A percentile compares a stretch with the other conserved stretches of the same genome.
These are phyloP conservation scores for grape (Vitis vinifera) DNA, from an alignment of 164 flowering plant genomes.

Conservation along the genomic window DNA sequence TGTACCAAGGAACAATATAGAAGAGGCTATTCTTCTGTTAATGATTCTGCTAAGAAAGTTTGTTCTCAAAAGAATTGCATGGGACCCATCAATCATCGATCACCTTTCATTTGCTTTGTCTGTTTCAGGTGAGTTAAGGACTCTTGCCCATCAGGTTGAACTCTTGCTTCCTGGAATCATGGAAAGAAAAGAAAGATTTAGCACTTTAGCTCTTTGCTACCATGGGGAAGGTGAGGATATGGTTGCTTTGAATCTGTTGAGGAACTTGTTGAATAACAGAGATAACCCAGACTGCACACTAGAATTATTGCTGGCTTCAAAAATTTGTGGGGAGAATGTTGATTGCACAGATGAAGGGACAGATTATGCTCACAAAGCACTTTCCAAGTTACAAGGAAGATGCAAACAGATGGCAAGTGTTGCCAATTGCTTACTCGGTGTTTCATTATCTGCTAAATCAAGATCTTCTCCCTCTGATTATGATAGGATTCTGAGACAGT, in stretches of 20 bases:
- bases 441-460: slow-evolving; percentile 55
- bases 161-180: slow-evolving; percentile 61
- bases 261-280: slow-evolving; percentile 45
- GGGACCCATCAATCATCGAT: slow-evolving; percentile 84
- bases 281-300: slow-evolving; percentile 42
- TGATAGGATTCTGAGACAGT: slow-evolving; percentile 42
- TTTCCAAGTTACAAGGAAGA: slow-evolving; percentile 30
- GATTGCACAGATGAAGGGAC: slow-evolving; percentile 61
- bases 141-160: slow-evolving; percentile 67
- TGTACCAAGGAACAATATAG: slow-evolving; percentile 82
- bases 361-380: slow-evolving; percentile 38
- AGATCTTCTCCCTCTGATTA: slow-evolving; percentile 51
- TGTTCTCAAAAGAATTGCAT: slow-evolving; percentile 42
- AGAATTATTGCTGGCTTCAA: slow-evolving; percentile 75
- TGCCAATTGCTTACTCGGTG: slow-evolving; percentile 60
- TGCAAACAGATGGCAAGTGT: slow-evolving; percentile 48
- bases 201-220: slow-evolving; percentile 74
- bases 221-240: slow-evolving; percentile 64
- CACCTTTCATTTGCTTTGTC: slow-evolving; percentile 84
- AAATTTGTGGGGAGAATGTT: slow-evolving; percentile 57
- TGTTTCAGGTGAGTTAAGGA: slow-evolving; percentile 52
- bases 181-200: slow-evolving; percentile 50
- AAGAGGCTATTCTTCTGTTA: slow-evolving; percentile 81
- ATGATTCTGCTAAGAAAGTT: slow-evolving; percentile 60
- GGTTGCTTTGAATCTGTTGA: slow-evolving; percentile 68